Evolutionary conservation across 805 yeast species (phyloP).

Genomic region (Yamadazyma ubonensis): DNA sequence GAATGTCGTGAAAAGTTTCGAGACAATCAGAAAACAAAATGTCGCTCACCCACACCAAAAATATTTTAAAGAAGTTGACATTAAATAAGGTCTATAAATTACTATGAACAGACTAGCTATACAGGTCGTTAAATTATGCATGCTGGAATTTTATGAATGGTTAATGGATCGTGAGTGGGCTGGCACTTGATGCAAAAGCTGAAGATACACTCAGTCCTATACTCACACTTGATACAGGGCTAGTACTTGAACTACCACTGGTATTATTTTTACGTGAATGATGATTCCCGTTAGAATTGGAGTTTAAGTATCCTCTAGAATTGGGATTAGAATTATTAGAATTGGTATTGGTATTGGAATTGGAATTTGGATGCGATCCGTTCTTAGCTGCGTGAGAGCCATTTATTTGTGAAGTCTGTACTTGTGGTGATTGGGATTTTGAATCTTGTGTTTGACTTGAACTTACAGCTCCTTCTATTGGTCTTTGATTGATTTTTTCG

Average conservation of each 20-base stretch:
- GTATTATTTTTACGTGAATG: neutral
- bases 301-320: too few relatives aligned
- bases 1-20: too few relatives aligned
- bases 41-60: too few relatives aligned
- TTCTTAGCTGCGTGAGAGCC: too few relatives aligned
- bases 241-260: neutral
- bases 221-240: constrained; percentile 1
- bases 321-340: neutral
- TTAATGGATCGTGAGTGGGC: constrained; percentile 3
- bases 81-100: neutral
- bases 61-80: neutral
- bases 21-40: too few relatives aligned
- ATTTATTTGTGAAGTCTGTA: too few relatives aligned
- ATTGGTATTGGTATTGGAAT: neutral
- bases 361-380: too few relatives aligned
- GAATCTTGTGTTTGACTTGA: too few relatives aligned
- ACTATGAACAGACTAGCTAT: neutral
- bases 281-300: too few relatives aligned
- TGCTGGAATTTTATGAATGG: too few relatives aligned
- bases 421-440: too few relatives aligned
- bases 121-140: neutral
- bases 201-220: neutral
- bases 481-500: constrained; percentile 53
- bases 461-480: constrained; percentile 12
- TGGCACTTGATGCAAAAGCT: constrained; percentile 5